Evolutionary conservation across 306 rosid genomes (phyloP).

Genomic region (Canavalia ensiformis): DNA sequence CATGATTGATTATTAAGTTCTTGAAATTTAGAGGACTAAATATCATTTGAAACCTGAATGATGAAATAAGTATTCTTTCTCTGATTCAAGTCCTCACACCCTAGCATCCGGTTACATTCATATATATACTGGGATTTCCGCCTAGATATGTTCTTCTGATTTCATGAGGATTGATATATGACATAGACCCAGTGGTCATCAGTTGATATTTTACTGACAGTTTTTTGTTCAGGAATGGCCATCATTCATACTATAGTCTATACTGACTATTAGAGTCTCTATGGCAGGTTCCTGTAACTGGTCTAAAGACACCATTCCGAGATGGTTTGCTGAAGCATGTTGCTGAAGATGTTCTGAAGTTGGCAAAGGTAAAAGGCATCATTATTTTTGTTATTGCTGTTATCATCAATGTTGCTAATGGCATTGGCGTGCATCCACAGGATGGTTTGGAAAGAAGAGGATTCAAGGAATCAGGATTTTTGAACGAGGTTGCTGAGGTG

Average conservation of each 20-base stretch:
- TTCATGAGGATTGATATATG: conserved; percentile 23
- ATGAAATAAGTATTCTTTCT: neutral
- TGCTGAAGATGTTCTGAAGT: conserved; percentile 85
- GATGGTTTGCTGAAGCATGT: conserved; percentile 91
- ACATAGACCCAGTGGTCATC: conserved; percentile 3
- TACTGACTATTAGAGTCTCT: conserved; percentile 43
- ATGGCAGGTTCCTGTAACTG: conserved; percentile 79
- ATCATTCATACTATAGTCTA: conserved; percentile 40
- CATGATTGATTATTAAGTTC: conserved; percentile 18
- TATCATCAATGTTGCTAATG: conserved; percentile 41
- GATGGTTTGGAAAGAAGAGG: conserved; percentile 98
- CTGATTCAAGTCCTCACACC: neutral
- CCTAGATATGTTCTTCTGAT: conserved; percentile 15
- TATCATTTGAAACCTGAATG: conserved; percentile 21
- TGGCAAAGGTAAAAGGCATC: conserved; percentile 73
- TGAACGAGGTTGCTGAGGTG: conserved; percentile 92
- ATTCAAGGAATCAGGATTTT: conserved; percentile 88
- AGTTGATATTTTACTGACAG: conserved; percentile 17
- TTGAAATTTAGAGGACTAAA: conserved; percentile 18
- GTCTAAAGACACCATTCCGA: conserved; percentile 92
- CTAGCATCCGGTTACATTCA: neutral
- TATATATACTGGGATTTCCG: neutral
- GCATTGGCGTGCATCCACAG: conserved; percentile 52
- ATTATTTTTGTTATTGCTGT: conserved; percentile 27
- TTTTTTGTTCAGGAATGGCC: conserved; percentile 6